Evolutionary conservation across 2,329 filamentous ascomycete genomes (phyloP), one percentile per base, ranked within the genome.

Genomic region (Sordariomycetes sp.): DNA sequence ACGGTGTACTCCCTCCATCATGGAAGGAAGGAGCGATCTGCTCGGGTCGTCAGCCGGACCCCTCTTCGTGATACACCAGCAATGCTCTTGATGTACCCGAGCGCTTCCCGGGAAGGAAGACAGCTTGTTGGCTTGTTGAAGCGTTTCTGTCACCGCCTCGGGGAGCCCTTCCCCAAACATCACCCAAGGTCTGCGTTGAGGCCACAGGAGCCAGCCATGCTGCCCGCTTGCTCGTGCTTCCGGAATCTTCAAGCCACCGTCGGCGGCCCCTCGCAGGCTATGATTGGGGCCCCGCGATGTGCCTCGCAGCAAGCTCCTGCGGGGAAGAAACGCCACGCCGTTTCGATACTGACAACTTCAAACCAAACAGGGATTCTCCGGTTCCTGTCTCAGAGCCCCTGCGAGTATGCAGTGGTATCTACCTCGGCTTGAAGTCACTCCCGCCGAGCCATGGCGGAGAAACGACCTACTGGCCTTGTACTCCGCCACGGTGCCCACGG

Each of bases 351-450:
- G 11, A 22, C 46, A 52, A 57, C 55, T 53, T 53, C 46, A 35
- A 57, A 57, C 48, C 48, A 57, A 57, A 57, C 55, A 57, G 48
- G 55, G 55, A 52, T 52, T 25, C 34, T 18, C 40, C 5, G 46
- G 32, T 46, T 48, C 48, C n/a, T 57, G 55, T 57, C 24, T 57
- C 55, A 57, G 55, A 40, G 50, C 18, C 51, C 51, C 7, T 16
- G 3, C 4, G 24, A 28, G 24, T 7, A 18, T 18, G 24, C 3
- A 53, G 6, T 10, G 12, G 18, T n/a, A 24, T 34, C 12, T 34
- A 53, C 51, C 51, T 14, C 51, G 32, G n/a, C n/a, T n/a, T 20
- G 46, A 24, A 50, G 46, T 11, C 20, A n/a, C n/a, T n/a, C 46
- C 22, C 46, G 46, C 20, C 18, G n/a, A n/a, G 10, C n/a, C 22